Conservation (phyloP, 1,284 basidiomycete genomes). For the Pulchroboletus neoregius region DNA sequence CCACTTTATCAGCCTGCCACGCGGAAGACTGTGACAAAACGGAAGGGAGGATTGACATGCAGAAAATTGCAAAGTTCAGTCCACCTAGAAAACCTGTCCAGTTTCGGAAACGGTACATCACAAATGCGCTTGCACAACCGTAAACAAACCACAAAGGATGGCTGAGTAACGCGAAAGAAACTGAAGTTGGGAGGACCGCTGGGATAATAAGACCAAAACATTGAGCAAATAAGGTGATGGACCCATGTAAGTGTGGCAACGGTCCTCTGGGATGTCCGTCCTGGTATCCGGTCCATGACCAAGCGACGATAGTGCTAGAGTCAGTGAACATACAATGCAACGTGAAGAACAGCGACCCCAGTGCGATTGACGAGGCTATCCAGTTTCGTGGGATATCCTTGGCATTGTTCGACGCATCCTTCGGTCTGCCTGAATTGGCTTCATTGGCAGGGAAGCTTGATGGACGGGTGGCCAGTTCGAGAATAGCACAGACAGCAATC, state of each 20-base stretch:
- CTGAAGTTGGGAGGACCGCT: conserved; percentile 32
- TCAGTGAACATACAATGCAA: conserved; percentile 80
- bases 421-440: conserved; percentile 4
- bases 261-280: conserved; percentile 65
- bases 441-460: conserved; percentile 14
- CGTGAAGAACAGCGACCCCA: conserved; percentile 74
- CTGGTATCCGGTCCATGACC: conserved; percentile 86
- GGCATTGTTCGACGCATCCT: conserved; percentile 9
- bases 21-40: conserved; percentile 43
- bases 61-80: conserved; percentile 62
- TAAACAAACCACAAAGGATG: conserved; percentile 51
- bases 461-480: conserved; percentile 43
- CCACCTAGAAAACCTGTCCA: conserved; percentile 79
- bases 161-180: conserved; percentile 30
- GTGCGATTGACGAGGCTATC: conserved; percentile 52
- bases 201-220: conserved; percentile 52
- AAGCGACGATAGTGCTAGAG: conserved; percentile 79
- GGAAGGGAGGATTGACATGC: conserved; percentile 60
- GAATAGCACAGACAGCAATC: conserved; percentile 50
- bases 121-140: conserved; percentile 50
- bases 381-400: conserved; percentile 35
- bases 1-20: conserved; percentile 35
- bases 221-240: conserved; percentile 66
- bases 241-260: conserved; percentile 69
- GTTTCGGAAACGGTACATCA: conserved; percentile 59